A percentile compares a stretch with the other conserved stretches of the same genome.
These are phyloP conservation scores for Talaromyces stipitatus DNA, from an alignment of 495 filamentous ascomycete genomes.

Conservation along the genomic window DNA sequence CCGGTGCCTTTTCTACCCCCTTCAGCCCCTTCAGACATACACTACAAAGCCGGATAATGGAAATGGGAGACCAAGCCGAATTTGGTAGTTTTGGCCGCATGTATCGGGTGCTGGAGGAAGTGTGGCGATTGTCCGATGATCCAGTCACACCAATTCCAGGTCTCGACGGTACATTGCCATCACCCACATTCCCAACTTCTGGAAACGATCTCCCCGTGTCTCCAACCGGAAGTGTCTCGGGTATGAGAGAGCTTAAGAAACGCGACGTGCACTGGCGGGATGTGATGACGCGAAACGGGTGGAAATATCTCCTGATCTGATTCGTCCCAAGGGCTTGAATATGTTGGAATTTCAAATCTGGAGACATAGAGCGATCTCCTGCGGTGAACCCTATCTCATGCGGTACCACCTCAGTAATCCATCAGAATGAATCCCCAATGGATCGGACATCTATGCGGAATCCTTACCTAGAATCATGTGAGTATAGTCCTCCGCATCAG, in stretches of 20 bases:
- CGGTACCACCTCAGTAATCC: no score
- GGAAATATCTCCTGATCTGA: constrained; percentile 89
- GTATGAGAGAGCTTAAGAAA: constrained; percentile 27
- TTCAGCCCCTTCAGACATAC: constrained; percentile 66
- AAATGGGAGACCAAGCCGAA: constrained; percentile 65
- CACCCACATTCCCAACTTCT: no score
- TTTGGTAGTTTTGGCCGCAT: constrained; percentile 85
- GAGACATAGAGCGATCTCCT: no score
- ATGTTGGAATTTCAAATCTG: no score
- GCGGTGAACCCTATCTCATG: no score
- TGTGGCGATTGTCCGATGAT: constrained; percentile 70
- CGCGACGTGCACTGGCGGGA: constrained; percentile 87
- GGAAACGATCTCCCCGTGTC: no score
- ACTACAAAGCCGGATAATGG: constrained; percentile 60
- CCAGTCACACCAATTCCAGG: constrained; percentile 23
- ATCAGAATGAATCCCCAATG: no score
- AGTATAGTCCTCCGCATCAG: no score
- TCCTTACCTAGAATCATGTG: no score
- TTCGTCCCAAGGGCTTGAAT: no score
- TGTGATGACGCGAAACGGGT: constrained; percentile 83
- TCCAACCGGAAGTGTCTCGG: neutral
- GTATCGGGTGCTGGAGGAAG: constrained; percentile 66
- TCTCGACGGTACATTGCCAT: no score
- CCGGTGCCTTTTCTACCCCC: constrained; percentile 64
- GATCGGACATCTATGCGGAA: no score